These are phyloP conservation scores for Jatropha podagrica DNA, from an alignment of 441 rosid genomes.

Conservation along the genomic window DNA sequence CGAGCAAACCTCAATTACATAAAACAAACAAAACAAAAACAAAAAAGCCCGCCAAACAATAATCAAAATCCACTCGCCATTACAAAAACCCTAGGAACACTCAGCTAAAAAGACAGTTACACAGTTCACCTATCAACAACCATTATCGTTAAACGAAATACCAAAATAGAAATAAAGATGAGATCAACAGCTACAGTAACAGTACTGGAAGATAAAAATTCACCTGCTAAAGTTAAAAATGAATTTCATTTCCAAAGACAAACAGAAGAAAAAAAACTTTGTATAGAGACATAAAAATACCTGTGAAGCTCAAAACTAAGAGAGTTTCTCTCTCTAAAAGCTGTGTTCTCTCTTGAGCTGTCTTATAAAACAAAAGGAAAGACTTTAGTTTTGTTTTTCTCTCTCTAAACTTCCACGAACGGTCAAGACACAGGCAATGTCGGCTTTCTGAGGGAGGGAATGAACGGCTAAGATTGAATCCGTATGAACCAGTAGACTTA, in stretches of 20 bases:
- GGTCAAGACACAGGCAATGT: constrained; percentile 47
- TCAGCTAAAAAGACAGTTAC: constrained; percentile 36
- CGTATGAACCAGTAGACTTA: constrained; percentile 24
- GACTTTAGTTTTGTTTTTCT: constrained; percentile 37
- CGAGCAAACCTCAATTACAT: constrained; percentile 25
- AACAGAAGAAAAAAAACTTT: background rate
- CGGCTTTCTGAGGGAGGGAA: constrained; percentile 36
- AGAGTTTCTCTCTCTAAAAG: constrained; percentile 22
- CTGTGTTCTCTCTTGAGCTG: constrained; percentile 13
- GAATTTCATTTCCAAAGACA: constrained; percentile 24
- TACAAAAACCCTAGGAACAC: constrained; percentile 32
- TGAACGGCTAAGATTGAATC: constrained; percentile 59
- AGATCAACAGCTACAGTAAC: constrained; percentile 14
- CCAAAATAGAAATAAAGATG: constrained; percentile 4
- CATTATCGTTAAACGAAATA: constrained; percentile 24
- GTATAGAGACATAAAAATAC: constrained; percentile 22
- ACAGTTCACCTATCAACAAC: constrained; percentile 21
- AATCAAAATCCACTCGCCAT: constrained; percentile 13
- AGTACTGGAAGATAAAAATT: background rate
- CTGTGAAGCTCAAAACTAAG: constrained; percentile 22
- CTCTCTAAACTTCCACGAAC: constrained; percentile 42
- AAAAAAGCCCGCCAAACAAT: background rate
- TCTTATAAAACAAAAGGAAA: constrained; percentile 21
- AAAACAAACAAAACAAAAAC: constrained; percentile 8
- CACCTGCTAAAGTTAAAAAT: constrained; percentile 2